Evolutionary conservation across 2,329 filamentous ascomycete species (phyloP).

Genomic region (Pseudogymnoascus sp.): DNA sequence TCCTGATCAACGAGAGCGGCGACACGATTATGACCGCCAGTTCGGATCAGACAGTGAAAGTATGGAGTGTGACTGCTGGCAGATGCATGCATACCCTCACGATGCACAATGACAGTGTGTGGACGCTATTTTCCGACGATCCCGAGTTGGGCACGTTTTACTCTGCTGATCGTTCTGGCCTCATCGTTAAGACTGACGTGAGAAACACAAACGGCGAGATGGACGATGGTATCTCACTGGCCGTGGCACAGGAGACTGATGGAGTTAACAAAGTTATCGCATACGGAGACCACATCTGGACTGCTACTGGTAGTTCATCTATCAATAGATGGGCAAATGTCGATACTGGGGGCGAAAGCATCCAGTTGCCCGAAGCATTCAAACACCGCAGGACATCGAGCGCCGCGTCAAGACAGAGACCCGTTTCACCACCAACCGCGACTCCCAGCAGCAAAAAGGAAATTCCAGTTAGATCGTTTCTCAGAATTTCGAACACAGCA

Average conservation of each 20-base stretch:
- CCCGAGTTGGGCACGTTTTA: constrained; percentile 85
- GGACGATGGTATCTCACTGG: constrained; percentile 83
- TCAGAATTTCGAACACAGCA: constrained; percentile 79
- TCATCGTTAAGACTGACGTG: constrained; percentile 95
- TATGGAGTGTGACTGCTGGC: constrained; percentile 93
- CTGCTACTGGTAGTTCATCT: constrained; percentile 63
- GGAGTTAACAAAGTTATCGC: constrained; percentile 63
- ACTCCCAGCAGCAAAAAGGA: constrained; percentile 44
- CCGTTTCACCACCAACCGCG: constrained; percentile 28
- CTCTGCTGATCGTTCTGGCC: constrained; percentile 82
- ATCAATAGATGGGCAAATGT: constrained; percentile 73
- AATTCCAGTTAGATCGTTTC: constrained; percentile 68
- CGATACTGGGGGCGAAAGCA: constrained; percentile 67
- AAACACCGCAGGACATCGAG: constrained; percentile 42
- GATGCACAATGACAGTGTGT: constrained; percentile 98
- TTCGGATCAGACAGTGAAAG: constrained; percentile 93
- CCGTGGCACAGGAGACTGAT: constrained; percentile 86
- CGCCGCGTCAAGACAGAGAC: constrained; percentile 32
- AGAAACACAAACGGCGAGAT: constrained; percentile 62
- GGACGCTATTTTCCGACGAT: constrained; percentile 87
- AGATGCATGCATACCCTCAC: constrained; percentile 96
- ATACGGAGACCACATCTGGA: constrained; percentile 51
- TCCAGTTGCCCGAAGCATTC: constrained; percentile 54
- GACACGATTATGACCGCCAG: constrained; percentile 91
- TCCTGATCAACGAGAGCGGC: constrained; percentile 79